Evolutionary conservation across 2,329 filamentous ascomycete species (phyloP).

Genomic region (Exophiala oligosperma): DNA sequence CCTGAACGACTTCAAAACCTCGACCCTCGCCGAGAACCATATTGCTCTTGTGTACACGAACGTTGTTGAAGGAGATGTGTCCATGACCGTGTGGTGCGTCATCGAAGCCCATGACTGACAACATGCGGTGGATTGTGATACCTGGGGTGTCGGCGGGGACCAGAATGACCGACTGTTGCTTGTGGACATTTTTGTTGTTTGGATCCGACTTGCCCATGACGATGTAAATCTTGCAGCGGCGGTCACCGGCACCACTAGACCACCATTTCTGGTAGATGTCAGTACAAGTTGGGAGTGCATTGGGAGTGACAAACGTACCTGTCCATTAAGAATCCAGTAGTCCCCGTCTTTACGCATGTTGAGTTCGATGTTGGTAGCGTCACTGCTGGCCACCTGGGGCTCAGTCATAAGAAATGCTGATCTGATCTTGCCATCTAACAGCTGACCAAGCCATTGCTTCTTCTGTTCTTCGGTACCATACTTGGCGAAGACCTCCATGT

Average conservation of each 20-base stretch:
- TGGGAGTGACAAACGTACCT: conserved; percentile 15
- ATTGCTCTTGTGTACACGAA: conserved; percentile 77
- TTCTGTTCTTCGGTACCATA: conserved; percentile 76
- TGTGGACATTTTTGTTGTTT: conserved; percentile 73
- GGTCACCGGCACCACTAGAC: conserved; percentile 93
- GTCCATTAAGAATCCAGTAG: conserved; percentile 85
- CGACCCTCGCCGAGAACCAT: conserved; percentile 90
- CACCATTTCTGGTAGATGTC: conserved; percentile 79
- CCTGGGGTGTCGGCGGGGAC: conserved; percentile 80
- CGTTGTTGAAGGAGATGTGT: conserved; percentile 85
- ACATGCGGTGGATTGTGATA: conserved; percentile 90
- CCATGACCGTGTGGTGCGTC: conserved; percentile 98
- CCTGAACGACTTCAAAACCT: conserved; percentile 98
- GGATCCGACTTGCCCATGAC: conserved; percentile 94
- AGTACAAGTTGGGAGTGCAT: not conserved
- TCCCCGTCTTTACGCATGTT: conserved; percentile 79
- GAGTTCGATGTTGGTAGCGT: conserved; percentile 90
- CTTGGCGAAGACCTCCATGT: conserved; percentile 93
- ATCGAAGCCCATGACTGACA: conserved; percentile 92
- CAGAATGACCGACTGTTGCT: conserved; percentile 89
- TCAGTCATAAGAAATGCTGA: conserved; percentile 95
- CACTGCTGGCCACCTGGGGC: conserved; percentile 81
- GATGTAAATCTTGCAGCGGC: conserved; percentile 87
- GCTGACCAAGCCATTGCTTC: conserved; percentile 74
- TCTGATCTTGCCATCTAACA: conserved; percentile 81